Evolutionary conservation across 2,329 filamentous ascomycete species (phyloP).

Genomic region (Calonectria pseudoturangicola): DNA sequence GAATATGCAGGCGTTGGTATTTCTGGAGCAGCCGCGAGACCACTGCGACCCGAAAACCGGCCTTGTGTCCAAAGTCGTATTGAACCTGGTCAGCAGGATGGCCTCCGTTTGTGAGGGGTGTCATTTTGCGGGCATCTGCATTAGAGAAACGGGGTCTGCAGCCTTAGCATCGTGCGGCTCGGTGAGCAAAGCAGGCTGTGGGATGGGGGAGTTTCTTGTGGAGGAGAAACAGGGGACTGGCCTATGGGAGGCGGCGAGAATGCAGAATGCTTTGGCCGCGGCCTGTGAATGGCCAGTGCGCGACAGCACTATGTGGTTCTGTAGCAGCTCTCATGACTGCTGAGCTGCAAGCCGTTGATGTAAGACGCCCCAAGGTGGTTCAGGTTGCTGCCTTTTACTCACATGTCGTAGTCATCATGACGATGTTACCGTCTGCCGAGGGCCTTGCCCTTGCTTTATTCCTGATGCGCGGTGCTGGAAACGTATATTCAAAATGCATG

Average conservation of each 20-base stretch:
- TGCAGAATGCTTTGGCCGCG: slow-evolving; percentile 18
- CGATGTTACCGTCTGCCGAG: not conserved
- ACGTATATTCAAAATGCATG: slow-evolving; percentile 17
- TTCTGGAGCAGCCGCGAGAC: slow-evolving; percentile 23
- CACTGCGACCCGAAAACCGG: slow-evolving; percentile 6
- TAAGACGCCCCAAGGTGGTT: not conserved
- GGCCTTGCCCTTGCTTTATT: slow-evolving; percentile 4
- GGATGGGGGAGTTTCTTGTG: slow-evolving; percentile 17
- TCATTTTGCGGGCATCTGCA: slow-evolving; percentile 29
- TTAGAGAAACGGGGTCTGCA: slow-evolving; percentile 25
- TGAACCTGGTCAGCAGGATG: slow-evolving; percentile 28
- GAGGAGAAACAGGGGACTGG: not conserved
- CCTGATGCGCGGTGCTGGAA: slow-evolving; percentile 12
- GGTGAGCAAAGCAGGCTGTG: slow-evolving; percentile 30
- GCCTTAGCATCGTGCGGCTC: slow-evolving; percentile 31
- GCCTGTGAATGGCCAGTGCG: slow-evolving; percentile 27
- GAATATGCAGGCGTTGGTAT: slow-evolving; percentile 16
- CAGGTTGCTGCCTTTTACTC: slow-evolving; percentile 6
- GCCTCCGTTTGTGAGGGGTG: slow-evolving; percentile 26
- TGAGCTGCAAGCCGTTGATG: slow-evolving; percentile 10
- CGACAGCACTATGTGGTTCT: not conserved
- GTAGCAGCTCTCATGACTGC: slow-evolving; percentile 5
- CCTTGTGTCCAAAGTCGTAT: slow-evolving; percentile 6
- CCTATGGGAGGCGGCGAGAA: slow-evolving; percentile 32
- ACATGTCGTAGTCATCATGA: slow-evolving; percentile 10